A percentile compares a stretch with the other conserved stretches of the same genome.
Evolutionary conservation across 2,329 filamentous ascomycete species (phyloP).

Genomic region (Aspergillus amoenus): DNA sequence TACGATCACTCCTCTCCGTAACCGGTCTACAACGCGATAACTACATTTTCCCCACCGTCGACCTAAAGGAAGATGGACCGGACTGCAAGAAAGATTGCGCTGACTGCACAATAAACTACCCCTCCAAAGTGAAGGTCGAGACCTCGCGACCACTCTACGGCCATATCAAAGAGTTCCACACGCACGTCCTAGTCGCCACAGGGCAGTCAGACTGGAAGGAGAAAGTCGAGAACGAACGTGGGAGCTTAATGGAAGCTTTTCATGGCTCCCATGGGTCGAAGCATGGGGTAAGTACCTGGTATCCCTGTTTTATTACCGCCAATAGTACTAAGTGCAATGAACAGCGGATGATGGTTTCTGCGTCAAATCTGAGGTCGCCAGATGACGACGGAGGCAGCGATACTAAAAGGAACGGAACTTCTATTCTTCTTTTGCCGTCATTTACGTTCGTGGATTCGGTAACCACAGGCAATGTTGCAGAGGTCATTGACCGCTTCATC

Average conservation of each 20-base stretch:
- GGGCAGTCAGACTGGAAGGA: constrained; percentile 39
- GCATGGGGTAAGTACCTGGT: constrained; percentile 60
- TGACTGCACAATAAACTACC: constrained; percentile 37
- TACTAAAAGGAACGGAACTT: constrained; percentile 51
- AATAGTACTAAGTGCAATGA: background rate
- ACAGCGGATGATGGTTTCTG: constrained; percentile 38
- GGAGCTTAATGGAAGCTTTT: constrained; percentile 52
- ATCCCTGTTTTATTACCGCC: background rate
- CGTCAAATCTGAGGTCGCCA: constrained; percentile 32
- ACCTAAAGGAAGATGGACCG: constrained; percentile 32
- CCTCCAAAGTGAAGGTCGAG: constrained; percentile 37
- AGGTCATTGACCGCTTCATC: constrained; percentile 67
- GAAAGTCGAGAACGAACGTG: constrained; percentile 37
- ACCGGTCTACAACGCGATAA: constrained; percentile 22
- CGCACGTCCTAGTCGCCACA: constrained; percentile 40
- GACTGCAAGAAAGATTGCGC: constrained; percentile 38
- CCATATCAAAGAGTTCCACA: constrained; percentile 35
- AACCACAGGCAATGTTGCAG: constrained; percentile 62
- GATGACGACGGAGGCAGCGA: constrained; percentile 9
- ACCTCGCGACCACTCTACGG: constrained; percentile 32
- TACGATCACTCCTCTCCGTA: constrained; percentile 33
- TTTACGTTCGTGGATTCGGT: constrained; percentile 79
- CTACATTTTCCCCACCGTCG: constrained; percentile 39
- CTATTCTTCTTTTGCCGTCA: constrained; percentile 75
- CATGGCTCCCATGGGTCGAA: constrained; percentile 52